Conservation (phyloP, 2,329 filamentous ascomycete species). For the Exophiala phaeomuriformis region DNA sequence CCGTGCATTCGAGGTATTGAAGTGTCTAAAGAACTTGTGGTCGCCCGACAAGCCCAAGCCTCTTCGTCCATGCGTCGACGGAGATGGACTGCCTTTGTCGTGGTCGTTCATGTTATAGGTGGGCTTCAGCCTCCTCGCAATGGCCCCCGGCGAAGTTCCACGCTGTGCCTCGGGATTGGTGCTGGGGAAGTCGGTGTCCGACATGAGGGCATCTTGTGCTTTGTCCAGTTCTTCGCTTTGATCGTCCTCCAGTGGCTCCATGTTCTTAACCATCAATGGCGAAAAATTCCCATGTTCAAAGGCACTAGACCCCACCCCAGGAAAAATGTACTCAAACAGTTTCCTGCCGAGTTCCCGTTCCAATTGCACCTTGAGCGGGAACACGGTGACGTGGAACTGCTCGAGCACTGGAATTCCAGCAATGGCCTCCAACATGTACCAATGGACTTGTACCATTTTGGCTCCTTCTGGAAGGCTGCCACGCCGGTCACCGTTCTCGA, state of each 20-base stretch:
- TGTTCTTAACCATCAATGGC: constrained; percentile 46
- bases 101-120: constrained; percentile 48
- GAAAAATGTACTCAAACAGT: constrained; percentile 96
- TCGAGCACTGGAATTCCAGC: constrained; percentile 96
- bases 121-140: constrained; percentile 75
- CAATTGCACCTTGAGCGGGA: constrained; percentile 87
- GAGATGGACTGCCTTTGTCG: constrained; percentile 6
- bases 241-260: constrained; percentile 43
- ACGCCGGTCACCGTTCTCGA: constrained; percentile 55
- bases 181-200: constrained; percentile 23
- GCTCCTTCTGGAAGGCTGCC: constrained; percentile 11
- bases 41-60: constrained; percentile 20
- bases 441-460: constrained; percentile 89
- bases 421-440: constrained; percentile 97
- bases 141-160: constrained; percentile 59
- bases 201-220: constrained; percentile 33
- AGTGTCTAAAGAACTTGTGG: constrained; percentile 26
- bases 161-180: constrained; percentile 41
- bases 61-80: constrained; percentile 13
- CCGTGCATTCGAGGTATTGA: constrained; percentile 18
- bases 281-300: constrained; percentile 46
- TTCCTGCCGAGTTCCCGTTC: constrained; percentile 88
- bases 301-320: constrained; percentile 58
- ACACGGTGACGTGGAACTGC: constrained; percentile 88
- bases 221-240: constrained; percentile 44